Evolutionary conservation across 495 filamentous ascomycete genomes (phyloP).

Genomic region (Hypoxylon rickii): DNA sequence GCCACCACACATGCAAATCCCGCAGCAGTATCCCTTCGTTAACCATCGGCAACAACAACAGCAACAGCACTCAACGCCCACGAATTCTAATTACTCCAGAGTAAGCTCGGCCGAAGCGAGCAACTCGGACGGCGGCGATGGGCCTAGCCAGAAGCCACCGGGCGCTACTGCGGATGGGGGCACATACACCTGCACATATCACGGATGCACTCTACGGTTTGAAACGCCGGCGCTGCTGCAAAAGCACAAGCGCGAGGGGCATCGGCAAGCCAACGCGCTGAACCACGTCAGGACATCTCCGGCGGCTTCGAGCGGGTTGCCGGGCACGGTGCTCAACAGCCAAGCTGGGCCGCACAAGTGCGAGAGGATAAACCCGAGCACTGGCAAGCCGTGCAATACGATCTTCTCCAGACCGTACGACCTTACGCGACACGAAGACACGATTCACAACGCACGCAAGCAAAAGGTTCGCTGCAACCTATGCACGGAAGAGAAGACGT

Average conservation of each 20-base stretch:
- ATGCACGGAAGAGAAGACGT: slow-evolving; percentile 97
- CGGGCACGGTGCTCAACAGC: slow-evolving; percentile 59
- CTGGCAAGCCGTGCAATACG: slow-evolving; percentile 94
- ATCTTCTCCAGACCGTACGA: slow-evolving; percentile 98
- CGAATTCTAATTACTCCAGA: slow-evolving; percentile 42
- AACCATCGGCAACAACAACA: slow-evolving; percentile 47
- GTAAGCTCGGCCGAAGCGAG: slow-evolving; percentile 48
- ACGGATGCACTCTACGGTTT: slow-evolving; percentile 86
- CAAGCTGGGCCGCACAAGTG: slow-evolving; percentile 91
- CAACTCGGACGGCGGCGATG: slow-evolving; percentile 30
- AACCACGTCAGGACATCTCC: slow-evolving; percentile 36
- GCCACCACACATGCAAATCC: slow-evolving; percentile 51
- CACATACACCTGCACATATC: slow-evolving; percentile 94
- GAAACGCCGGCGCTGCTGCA: slow-evolving; percentile 84
- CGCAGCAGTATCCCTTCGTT: slow-evolving; percentile 65
- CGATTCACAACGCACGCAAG: slow-evolving; percentile 93
- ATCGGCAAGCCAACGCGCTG: slow-evolving; percentile 65
- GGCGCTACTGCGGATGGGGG: slow-evolving; percentile 76
- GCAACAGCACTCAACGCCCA: slow-evolving; percentile 49
- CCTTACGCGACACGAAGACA: slow-evolving; percentile 94
- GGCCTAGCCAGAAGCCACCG: slow-evolving; percentile 56
- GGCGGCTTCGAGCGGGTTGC: slow-evolving; percentile 8
- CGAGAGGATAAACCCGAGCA: slow-evolving; percentile 91
- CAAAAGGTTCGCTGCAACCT: slow-evolving; percentile 93
- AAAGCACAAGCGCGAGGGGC: slow-evolving; percentile 93